These are phyloP conservation scores for Wickerhamiella sergipiensis DNA, from an alignment of 805 yeast species.

Conservation along the genomic window DNA sequence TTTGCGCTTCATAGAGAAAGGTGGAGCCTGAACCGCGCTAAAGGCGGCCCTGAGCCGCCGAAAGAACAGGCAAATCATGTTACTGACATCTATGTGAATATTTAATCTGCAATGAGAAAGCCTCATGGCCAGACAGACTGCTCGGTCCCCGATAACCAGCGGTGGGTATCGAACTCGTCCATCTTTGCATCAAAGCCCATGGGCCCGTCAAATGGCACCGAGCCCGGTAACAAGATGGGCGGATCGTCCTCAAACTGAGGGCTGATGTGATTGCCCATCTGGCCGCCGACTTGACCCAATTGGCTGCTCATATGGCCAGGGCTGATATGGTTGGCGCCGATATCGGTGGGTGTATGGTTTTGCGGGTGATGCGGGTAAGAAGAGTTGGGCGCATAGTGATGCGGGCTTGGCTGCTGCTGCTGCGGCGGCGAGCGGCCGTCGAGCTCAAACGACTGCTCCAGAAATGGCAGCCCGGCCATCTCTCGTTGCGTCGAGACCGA, in stretches of 20 bases:
- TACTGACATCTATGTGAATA: background rate
- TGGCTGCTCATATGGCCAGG: background rate
- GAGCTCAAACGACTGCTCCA: background rate
- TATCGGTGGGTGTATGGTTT: background rate
- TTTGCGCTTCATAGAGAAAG: too few relatives aligned
- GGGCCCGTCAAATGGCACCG: background rate
- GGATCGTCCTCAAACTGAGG: background rate
- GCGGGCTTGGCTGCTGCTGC: background rate
- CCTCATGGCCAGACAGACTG: background rate
- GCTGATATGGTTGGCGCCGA: background rate
- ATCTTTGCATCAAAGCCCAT: background rate
- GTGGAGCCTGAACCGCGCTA: too few relatives aligned
- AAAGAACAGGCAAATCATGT: too few relatives aligned
- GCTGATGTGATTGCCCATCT: background rate
- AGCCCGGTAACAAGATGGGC: background rate
- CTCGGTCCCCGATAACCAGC: background rate
- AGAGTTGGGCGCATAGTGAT: background rate
- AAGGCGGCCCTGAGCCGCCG: too few relatives aligned
- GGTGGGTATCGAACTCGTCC: background rate
- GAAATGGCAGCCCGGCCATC: background rate
- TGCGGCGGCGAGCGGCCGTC: background rate
- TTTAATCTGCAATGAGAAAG: too few relatives aligned
- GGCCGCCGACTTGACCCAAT: background rate
- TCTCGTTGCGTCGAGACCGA: background rate
- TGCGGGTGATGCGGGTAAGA: background rate